Conservation (phyloP, 169 alveolate species). For the Perkinsus olseni region DNA sequence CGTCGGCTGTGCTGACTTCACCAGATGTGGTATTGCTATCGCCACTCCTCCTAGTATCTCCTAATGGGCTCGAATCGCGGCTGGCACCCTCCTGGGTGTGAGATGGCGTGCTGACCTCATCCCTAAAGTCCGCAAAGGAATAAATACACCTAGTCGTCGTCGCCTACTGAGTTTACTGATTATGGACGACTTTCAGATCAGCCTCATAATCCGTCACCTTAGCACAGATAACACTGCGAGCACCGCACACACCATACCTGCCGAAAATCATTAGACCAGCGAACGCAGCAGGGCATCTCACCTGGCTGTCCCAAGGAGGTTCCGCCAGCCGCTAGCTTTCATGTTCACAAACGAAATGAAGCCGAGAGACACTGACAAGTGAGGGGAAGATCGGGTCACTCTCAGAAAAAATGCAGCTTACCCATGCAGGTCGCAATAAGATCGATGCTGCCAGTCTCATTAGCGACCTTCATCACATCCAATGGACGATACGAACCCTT, state of each 20-base stretch:
- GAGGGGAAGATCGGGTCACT: neutral
- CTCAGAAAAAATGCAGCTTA: neutral
- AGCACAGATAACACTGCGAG: neutral
- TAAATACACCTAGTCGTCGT: too few species aligned
- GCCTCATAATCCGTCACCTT: neutral
- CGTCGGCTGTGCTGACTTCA: neutral
- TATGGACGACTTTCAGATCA: neutral
- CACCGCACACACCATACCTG: neutral
- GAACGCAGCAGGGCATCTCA: neutral
- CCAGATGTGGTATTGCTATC: neutral
- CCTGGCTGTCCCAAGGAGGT: neutral
- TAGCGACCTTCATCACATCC: neutral
- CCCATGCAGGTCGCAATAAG: neutral
- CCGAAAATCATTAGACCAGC: neutral
- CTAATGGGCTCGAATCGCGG: neutral
- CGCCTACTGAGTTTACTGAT: neutral
- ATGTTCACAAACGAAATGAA: neutral
- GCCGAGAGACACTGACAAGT: neutral
- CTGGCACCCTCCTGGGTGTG: neutral
- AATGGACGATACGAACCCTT: neutral
- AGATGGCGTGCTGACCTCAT: neutral
- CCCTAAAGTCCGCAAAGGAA: neutral
- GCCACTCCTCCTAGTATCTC: neutral
- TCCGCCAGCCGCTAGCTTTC: neutral
- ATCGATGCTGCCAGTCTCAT: neutral